Evolutionary conservation across 2,329 filamentous ascomycete genomes (phyloP).

Genomic region (Aureobasidium lini): DNA sequence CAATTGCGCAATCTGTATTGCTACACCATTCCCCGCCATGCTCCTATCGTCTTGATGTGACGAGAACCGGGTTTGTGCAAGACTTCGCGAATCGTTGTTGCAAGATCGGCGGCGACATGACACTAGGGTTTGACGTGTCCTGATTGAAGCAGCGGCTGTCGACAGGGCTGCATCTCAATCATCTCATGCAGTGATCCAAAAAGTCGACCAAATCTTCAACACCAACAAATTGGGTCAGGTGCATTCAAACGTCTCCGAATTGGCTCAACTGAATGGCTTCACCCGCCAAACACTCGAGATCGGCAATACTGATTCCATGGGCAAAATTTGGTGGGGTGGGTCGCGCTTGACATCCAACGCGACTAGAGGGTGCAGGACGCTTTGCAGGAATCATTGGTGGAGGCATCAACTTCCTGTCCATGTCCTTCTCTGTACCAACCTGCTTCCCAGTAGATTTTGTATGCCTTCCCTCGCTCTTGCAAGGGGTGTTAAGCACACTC

Average conservation of each 20-base stretch:
- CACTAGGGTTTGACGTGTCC: neutral
- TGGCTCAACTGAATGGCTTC: slow-evolving; percentile 30
- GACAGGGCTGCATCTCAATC: neutral
- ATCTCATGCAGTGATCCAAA: neutral
- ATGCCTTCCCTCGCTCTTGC: neutral
- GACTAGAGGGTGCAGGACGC: neutral
- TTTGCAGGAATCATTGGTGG: slow-evolving; percentile 16
- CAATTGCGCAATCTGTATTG: neutral
- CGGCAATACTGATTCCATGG: slow-evolving; percentile 23
- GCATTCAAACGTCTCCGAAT: neutral
- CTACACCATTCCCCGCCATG: neutral
- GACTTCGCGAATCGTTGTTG: neutral
- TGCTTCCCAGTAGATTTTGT: neutral
- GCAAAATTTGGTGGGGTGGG: neutral
- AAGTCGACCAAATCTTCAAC: neutral
- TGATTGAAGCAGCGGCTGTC: neutral
- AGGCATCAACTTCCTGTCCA: slow-evolving; percentile 15
- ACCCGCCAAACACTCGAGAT: slow-evolving; percentile 28
- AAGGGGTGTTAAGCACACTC: neutral
- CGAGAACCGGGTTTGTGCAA: neutral
- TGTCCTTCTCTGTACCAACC: neutral
- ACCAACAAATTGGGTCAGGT: neutral
- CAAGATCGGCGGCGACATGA: neutral
- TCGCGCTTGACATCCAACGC: neutral
- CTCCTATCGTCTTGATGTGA: neutral